Evolutionary conservation across 2,329 filamentous ascomycete species (phyloP), one percentile per base, ranked within the genome.

Genomic region (Penicillium sp.): DNA sequence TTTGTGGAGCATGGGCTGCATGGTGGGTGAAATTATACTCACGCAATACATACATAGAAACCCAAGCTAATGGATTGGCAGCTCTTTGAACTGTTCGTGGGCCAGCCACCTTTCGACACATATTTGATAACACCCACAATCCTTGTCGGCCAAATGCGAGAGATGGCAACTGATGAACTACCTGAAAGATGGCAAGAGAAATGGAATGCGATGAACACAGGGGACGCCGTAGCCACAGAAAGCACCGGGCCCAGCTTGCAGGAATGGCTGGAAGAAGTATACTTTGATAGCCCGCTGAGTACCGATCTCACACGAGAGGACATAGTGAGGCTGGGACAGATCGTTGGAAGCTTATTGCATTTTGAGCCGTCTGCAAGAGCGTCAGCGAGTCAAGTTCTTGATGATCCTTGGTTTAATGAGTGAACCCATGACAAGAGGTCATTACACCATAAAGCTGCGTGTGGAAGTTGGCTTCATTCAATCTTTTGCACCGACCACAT

Each of bases 21-120:
- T 69, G 51, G 68, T 72, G 49, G 45, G 64, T 65, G 6, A 39
- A 51, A 16, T 49, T 28, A 38, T 18, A 5, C 22, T 6, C 4
- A 7, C 4, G 2, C 5, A 25, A 25, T 6, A 4, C 8, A 25
- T 6, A 25, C 22, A 25, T 6, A 25, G 4, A 25, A 25, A 38
- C 4, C 4, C 25, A 46, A 47, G 46, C 49, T 59, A 29, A 63
- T 41, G 39, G 30, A 10, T 43, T 50, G 19, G 34, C 41, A 66
- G 69, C 52, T 73, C 7, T 73, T 73, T 53, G 68, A 74, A 54
- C 61, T 73, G 18, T 58, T 73, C 16, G 57, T 60, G 2, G 69
- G 70, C 13, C 66, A 72, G 38, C 67, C 69, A 9, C 67, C 65
- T 2, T 72, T 73, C 41, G 67, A 71, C 37, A 68, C 58, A 50